Evolutionary conservation across 768 basidiomycete species (phyloP).

Genomic region (Glaciozyma martinii): DNA sequence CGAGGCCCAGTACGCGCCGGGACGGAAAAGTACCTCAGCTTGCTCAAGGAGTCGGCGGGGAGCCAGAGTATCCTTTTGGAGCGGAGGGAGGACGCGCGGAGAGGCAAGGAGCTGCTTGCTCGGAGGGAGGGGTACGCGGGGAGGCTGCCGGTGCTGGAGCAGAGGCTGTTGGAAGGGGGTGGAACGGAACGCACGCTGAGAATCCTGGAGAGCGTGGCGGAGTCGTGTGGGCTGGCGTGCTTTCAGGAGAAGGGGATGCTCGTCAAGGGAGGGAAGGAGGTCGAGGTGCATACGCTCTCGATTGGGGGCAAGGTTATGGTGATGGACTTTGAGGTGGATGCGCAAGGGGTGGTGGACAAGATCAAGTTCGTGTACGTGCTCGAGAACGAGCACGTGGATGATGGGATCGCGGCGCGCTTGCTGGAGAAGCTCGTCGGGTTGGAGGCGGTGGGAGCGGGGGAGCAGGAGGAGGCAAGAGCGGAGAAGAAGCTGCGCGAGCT

Average conservation of each 20-base stretch:
- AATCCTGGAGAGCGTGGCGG: conserved; percentile 11
- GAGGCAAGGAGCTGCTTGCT: not conserved
- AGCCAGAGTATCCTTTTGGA: not conserved
- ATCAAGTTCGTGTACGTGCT: conserved; percentile 24
- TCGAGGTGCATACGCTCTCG: conserved; percentile 6
- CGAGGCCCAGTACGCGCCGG: not conserved
- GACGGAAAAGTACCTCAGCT: conserved; percentile 13
- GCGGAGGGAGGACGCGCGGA: not conserved
- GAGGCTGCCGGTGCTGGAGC: not conserved
- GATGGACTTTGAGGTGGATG: conserved; percentile 17
- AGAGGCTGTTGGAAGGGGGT: not conserved
- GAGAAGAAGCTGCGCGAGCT: not conserved
- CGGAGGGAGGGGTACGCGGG: not conserved
- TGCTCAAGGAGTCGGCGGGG: not conserved
- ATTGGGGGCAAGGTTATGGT: conserved; percentile 28
- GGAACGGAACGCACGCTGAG: not conserved
- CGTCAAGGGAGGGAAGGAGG: not conserved
- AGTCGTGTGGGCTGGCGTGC: conserved; percentile 8
- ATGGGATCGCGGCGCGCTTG: not conserved
- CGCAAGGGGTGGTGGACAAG: not conserved
- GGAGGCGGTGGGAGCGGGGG: not conserved
- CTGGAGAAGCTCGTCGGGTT: not conserved
- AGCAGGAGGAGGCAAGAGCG: not conserved
- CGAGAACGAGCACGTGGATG: conserved; percentile 6
- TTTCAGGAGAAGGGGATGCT: conserved; percentile 16